These are phyloP conservation scores for Seiridium cupressi DNA, from an alignment of 2,329 filamentous ascomycete genomes.

Conservation along the genomic window DNA sequence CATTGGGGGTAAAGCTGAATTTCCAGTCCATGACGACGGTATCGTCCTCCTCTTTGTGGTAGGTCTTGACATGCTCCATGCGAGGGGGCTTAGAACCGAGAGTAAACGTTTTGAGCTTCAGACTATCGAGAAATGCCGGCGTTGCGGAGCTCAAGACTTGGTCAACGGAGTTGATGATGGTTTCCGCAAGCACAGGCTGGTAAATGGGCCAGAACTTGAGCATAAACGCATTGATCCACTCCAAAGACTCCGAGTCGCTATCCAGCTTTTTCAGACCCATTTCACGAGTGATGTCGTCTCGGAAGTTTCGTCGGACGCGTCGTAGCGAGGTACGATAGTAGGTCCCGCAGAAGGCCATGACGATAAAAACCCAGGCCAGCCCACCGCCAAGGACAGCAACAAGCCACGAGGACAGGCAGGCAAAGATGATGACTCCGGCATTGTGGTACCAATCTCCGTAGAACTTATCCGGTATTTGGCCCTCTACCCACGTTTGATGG, in stretches of 20 bases:
- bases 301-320: slow-evolving; percentile 90
- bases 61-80: slow-evolving; percentile 97
- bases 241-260: slow-evolving; percentile 85
- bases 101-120: slow-evolving; percentile 91
- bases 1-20: slow-evolving; percentile 97
- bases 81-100: slow-evolving; percentile 93
- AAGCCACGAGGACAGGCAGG: slow-evolving; percentile 87
- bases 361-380: slow-evolving; percentile 85
- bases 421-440: slow-evolving; percentile 88
- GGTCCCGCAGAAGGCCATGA: slow-evolving; percentile 89
- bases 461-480: slow-evolving; percentile 81
- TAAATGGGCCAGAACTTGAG: slow-evolving; percentile 99
- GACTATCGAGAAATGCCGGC: slow-evolving; percentile 86
- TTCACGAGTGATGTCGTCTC: slow-evolving; percentile 89
- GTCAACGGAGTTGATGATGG: slow-evolving; percentile 90
- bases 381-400: slow-evolving; percentile 87
- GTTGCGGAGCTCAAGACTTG: slow-evolving; percentile 93
- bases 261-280: slow-evolving; percentile 84
- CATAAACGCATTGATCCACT: slow-evolving; percentile 99
- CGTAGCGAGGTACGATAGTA: slow-evolving; percentile 97
- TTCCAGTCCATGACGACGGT: slow-evolving; percentile 99
- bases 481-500: slow-evolving; percentile 84
- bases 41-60: slow-evolving; percentile 92
- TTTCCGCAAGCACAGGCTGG: slow-evolving; percentile 87
- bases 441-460: slow-evolving; percentile 99